phyloP scores from a whole-genome alignment of 2,329 filamentous ascomycete species.

The Hansfordia pulvinata region DNA sequence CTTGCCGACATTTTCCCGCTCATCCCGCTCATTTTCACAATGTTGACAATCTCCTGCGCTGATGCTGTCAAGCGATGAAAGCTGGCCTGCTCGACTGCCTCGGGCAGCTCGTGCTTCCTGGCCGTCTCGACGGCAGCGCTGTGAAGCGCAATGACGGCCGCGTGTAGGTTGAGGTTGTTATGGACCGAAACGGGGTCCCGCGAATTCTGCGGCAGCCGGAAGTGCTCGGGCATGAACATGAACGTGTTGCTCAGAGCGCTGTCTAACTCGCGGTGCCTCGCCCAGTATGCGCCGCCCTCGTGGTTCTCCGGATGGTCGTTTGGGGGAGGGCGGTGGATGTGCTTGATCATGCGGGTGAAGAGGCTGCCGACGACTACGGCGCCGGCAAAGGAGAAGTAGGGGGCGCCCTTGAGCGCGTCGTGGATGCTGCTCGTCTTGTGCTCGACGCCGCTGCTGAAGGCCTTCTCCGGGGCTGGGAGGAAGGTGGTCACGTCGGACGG shows the following conservation, averaged over 20 bases:
- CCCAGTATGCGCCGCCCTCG: conserved; percentile 70
- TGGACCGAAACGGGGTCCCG: conserved; percentile 64
- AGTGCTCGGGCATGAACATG: conserved; percentile 61
- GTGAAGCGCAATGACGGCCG: conserved; percentile 76
- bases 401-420: conserved; percentile 46
- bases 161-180: conserved; percentile 78
- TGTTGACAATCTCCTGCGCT: conserved; percentile 71
- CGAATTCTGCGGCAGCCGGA: conserved; percentile 58
- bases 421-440: conserved; percentile 50
- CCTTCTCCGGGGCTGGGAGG: conserved; percentile 67
- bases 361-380: conserved; percentile 63
- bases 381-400: conserved; percentile 58
- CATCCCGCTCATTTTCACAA: conserved; percentile 69
- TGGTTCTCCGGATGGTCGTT: conserved; percentile 63
- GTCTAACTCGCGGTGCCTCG: conserved; percentile 69
- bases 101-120: conserved; percentile 54
- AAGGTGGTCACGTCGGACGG: conserved; percentile 66
- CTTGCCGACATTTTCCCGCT: conserved; percentile 52
- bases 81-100: conserved; percentile 54
- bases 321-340: conserved; percentile 59
- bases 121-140: conserved; percentile 79
- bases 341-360: conserved; percentile 69
- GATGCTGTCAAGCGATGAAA: conserved; percentile 63
- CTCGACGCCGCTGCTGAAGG: conserved; percentile 53
- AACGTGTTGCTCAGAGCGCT: conserved; percentile 66